Evolutionary conservation across 1,284 basidiomycete genomes (phyloP), one percentile per base, ranked within the genome.

Genomic region (Apiotrichum domesticum): DNA sequence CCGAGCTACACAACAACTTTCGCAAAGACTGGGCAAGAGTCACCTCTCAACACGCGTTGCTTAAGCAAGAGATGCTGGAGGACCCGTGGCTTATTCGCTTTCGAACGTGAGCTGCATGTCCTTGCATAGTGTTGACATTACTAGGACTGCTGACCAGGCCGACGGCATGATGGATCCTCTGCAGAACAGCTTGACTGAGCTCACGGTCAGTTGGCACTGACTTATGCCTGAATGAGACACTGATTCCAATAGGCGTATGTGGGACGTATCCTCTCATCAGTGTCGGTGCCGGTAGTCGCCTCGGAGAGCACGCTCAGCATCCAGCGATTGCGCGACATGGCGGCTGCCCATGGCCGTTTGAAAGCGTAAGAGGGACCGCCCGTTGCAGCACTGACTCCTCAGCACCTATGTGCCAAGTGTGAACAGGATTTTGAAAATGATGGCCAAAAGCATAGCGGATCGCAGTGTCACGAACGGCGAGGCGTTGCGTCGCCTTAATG

Each of bases 31-130:
- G 90, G 90, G 84, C 87, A 56, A 78, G 83, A 21, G 82, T 90
- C 2, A 85, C 88, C 68, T 82, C 84, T 48, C 90, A 94, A 64
- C 88, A 86, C 54, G 87, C 89, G 32, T 83, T 86, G 44, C 77
- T 97, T 58, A 81, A 87, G 63, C 88, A 90, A 68, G 94, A 98
- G 73, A 80, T 97, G 58, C 90, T 90, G 74, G 95, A 97, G 74
- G 93, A 97, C 75, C 93, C 91, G 69, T 96, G 91, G 87, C 81
- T 97, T 66, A 87, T 87, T 8, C 87, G 96, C n/a, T 97, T 97
- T 74, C 82, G 90, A 62, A 92, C 89, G 40, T 74, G 45, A 63
- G 91, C 92, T 4, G 34, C 15, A 11, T n/a, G 14, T 14, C 9
- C 54, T 58, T 45, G 57, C 54, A 32, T 21, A 15, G 46, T 46